These are phyloP conservation scores for Fusarium heterosporum DNA, from an alignment of 2,329 filamentous ascomycete species.

Conservation along the genomic window DNA sequence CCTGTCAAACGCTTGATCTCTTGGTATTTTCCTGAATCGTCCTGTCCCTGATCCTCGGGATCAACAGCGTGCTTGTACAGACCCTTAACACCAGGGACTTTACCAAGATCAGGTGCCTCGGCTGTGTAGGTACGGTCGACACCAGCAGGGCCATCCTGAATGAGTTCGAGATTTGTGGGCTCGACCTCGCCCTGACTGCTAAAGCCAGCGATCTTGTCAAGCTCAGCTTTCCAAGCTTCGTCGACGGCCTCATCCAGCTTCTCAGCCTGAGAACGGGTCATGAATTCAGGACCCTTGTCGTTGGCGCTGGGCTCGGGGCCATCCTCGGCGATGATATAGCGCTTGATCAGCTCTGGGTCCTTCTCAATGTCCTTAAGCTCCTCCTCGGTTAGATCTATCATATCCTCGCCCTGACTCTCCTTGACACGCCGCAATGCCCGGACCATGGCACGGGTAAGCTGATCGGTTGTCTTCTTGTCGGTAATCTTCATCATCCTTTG, in stretches of 20 bases:
- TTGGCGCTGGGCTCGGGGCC: conserved; percentile 44
- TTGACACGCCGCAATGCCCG: conserved; percentile 58
- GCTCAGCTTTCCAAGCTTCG: conserved; percentile 53
- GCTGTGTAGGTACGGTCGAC: conserved; percentile 54
- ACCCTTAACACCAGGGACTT: conserved; percentile 65
- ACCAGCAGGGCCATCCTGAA: conserved; percentile 54
- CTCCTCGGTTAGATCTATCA: conserved; percentile 64
- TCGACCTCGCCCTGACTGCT: conserved; percentile 49
- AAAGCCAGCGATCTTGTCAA: conserved; percentile 50
- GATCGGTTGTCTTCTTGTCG: conserved; percentile 57
- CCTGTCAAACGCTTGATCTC: conserved; percentile 67
- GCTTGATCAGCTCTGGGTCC: conserved; percentile 55
- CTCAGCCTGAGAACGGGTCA: conserved; percentile 52
- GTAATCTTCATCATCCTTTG: conserved; percentile 58
- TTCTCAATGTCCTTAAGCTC: conserved; percentile 57
- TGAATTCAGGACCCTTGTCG: conserved; percentile 42
- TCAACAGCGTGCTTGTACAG: conserved; percentile 62
- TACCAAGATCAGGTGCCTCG: conserved; percentile 62
- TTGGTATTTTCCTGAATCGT: conserved; percentile 63
- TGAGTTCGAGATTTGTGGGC: conserved; percentile 53
- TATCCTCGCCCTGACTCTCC: conserved; percentile 56
- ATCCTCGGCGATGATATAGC: conserved; percentile 53
- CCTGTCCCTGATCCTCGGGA: conserved; percentile 62
- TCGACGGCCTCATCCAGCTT: conserved; percentile 55
- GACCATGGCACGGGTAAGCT: conserved; percentile 57